phyloP scores from a whole-genome alignment of 257 asterid genomes.

The Solanum sitiens region DNA sequence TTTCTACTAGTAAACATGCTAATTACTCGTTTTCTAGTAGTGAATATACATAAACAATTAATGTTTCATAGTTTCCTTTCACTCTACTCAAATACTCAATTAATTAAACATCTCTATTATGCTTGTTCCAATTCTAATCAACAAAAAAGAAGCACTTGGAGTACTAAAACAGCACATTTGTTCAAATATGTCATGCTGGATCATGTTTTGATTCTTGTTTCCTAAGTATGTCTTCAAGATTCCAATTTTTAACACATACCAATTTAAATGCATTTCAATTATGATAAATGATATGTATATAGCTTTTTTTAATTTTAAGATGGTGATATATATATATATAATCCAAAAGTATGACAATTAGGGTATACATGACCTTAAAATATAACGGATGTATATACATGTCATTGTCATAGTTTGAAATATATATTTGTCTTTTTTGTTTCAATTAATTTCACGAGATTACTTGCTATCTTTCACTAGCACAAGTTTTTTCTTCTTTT shows the following conservation, averaged over 20 bases:
- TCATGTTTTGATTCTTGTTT: background rate
- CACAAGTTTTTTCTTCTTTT: background rate
- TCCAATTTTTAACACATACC: background rate
- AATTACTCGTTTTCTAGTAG: too few species aligned
- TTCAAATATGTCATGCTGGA: background rate
- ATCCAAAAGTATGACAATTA: too few species aligned
- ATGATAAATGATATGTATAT: too few species aligned
- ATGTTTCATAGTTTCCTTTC: background rate
- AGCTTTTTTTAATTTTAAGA: too few species aligned
- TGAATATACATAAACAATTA: background rate
- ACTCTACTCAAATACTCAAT: background rate
- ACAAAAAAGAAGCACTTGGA: background rate
- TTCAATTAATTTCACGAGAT: background rate
- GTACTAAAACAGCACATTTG: background rate
- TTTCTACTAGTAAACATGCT: too few species aligned
- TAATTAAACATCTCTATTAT: background rate
- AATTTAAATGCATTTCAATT: background rate
- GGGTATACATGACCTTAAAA: too few species aligned
- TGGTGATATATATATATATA: too few species aligned
- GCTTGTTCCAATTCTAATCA: background rate
- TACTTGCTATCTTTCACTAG: background rate
- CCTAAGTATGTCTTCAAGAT: background rate
- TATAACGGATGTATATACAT: too few species aligned
- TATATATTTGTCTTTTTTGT: too few species aligned
- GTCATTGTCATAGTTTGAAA: rapidly evolving